Base-by-base conservation (phyloP, 352 stramenopile genomes). In the Sclerospora graminicola region DNA sequence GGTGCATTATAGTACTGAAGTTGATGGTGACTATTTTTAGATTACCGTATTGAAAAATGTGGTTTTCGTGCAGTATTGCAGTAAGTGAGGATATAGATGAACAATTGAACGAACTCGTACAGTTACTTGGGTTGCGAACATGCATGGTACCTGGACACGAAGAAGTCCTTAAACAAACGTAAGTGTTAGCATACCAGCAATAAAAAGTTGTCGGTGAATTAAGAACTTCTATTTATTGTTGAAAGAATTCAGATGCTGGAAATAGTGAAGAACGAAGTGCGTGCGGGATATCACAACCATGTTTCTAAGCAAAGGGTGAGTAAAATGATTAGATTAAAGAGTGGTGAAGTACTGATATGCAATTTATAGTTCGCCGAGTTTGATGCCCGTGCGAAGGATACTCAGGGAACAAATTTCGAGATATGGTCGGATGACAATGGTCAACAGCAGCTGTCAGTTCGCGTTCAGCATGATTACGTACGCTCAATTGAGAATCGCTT, bases 251-350 rank as follows among this genome's bases (percentile, higher is more conserved):
- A 82, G 16, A 59, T 60, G 45, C 45, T 87, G 11, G 77, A 89
- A 53, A 36, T 45, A 6, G 57, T 76, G 30, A 84, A 89, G 60
- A 82, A 82, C 42, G 54, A 82, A 16, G 70, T 89, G 16, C 74
- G 77, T 5, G 45, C 59, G 11, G 55, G 47, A 26, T 89, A 74
- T 46, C 77, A 89, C 15, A 47, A 57, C 13, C 52, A 81, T 20
- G 31, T 75, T 38, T 67, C 71, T 0, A 60, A 56, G 24, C 37
- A 63, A 44, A 64, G 67, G 49, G 73, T 82, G 26, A 4, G 41
- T 32, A 1, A 11, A 13, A 29, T 24, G 13, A 27, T 21, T 24
- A 9, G 5, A n/a, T 29, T 2, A 38, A 24, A 11, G 8, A 35
- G 5, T 34, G 8, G 26, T 10, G 29, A 24, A 10, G 24, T 15